These are phyloP conservation scores for Lenzites betulinus DNA, from an alignment of 768 basidiomycete genomes.

Conservation along the genomic window DNA sequence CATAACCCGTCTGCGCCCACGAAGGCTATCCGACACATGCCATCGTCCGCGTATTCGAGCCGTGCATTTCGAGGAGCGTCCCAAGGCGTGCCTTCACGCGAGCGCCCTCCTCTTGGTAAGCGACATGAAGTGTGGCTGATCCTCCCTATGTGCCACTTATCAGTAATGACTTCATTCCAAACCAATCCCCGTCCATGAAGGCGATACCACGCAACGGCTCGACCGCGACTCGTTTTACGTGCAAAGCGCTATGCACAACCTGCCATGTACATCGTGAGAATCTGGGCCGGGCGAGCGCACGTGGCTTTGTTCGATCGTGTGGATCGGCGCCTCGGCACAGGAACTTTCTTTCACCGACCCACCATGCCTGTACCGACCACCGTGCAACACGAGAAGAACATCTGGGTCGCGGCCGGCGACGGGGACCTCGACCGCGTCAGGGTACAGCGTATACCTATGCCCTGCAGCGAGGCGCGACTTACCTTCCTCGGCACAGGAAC, in stretches of 20 bases:
- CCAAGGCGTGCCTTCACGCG: no score
- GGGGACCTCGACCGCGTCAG: slow-evolving; percentile 79
- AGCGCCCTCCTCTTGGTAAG: background rate
- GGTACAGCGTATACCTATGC: slow-evolving; percentile 44
- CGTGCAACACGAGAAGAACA: slow-evolving; percentile 53
- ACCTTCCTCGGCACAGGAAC: slow-evolving; percentile 42
- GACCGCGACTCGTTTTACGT: no score
- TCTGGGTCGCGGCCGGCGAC: slow-evolving; percentile 93
- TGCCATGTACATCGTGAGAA: no score
- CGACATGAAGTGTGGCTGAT: background rate
- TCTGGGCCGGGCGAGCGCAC: background rate
- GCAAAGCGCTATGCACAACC: background rate
- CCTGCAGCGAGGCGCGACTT: background rate
- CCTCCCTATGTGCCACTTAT: background rate
- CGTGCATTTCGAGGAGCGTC: no score
- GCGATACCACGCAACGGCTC: no score
- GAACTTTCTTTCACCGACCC: slow-evolving; percentile 3
- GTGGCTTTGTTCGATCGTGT: slow-evolving; percentile 5
- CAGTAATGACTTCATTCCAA: background rate
- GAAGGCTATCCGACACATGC: no score
- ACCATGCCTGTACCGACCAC: slow-evolving; percentile 37
- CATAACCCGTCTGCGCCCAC: no score
- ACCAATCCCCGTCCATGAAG: background rate
- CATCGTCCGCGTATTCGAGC: no score
- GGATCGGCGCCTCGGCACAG: background rate